These are phyloP conservation scores for Diatrype stigma DNA, from an alignment of 2,329 filamentous ascomycete genomes.

Conservation along the genomic window DNA sequence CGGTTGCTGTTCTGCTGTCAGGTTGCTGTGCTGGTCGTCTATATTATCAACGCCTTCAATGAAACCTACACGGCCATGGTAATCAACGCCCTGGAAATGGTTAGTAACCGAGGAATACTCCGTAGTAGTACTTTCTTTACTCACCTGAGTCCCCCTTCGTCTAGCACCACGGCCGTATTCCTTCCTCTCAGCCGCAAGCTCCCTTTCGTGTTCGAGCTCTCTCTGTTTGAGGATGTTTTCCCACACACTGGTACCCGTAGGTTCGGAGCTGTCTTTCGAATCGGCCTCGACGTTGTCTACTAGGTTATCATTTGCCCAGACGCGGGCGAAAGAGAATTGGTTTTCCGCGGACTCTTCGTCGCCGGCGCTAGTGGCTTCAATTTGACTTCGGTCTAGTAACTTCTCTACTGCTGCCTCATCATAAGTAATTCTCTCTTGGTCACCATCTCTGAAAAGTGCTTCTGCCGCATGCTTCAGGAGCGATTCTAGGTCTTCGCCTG, in stretches of 20 bases:
- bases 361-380: conserved; percentile 65
- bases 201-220: conserved; percentile 70
- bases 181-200: conserved; percentile 64
- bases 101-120: conserved; percentile 9
- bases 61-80: conserved; percentile 33
- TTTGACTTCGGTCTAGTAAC: conserved; percentile 79
- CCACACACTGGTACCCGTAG: conserved; percentile 72
- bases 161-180: conserved; percentile 83
- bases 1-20: conserved; percentile 17
- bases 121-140: conserved; percentile 17
- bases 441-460: conserved; percentile 75
- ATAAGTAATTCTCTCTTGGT: conserved; percentile 72
- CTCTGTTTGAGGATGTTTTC: conserved; percentile 83
- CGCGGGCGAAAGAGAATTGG: conserved; percentile 82
- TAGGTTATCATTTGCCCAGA: conserved; percentile 85
- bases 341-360: conserved; percentile 65
- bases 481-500: conserved; percentile 75
- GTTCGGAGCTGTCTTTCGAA: conserved; percentile 46
- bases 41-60: conserved; percentile 22
- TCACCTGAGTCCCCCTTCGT: conserved; percentile 50
- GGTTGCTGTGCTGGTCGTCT: conserved; percentile 1
- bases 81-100: conserved; percentile 36
- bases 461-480: conserved; percentile 85
- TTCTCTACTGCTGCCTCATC: conserved; percentile 80
- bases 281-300: conserved; percentile 56